phyloP scores from a whole-genome alignment of 305 asterid species.

The Petunia hybrid region DNA sequence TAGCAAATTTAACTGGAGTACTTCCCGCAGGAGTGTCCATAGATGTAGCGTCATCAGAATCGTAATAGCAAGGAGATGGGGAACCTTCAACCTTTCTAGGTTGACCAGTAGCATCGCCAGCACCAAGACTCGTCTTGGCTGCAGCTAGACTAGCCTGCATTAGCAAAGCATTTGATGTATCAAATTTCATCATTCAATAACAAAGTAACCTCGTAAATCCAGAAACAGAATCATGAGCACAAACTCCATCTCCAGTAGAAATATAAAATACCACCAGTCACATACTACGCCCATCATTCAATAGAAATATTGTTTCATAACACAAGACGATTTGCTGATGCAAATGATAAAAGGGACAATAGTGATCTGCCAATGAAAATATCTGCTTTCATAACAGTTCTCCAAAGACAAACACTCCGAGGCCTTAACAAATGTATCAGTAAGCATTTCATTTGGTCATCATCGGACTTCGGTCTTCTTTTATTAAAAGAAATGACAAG shows the following conservation, averaged over 20 bases:
- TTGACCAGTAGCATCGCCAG: conserved; percentile 49
- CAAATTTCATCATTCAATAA: conserved; percentile 5
- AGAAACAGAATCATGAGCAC: background rate
- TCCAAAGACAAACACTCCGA: background rate
- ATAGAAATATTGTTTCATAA: background rate
- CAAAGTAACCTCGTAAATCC: background rate
- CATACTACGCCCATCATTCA: background rate
- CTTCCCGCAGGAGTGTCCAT: conserved; percentile 72
- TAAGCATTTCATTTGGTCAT: background rate
- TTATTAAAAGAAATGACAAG: background rate
- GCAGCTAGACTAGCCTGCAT: conserved; percentile 81
- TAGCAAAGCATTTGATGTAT: conserved; percentile 12
- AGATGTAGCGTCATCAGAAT: conserved; percentile 68
- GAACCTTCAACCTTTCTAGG: conserved; percentile 55
- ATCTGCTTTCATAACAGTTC: background rate
- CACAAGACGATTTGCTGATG: background rate
- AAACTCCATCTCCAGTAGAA: conserved; percentile 8
- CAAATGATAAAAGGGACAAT: background rate
- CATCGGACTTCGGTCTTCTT: background rate
- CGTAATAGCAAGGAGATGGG: conserved; percentile 67
- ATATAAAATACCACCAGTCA: background rate
- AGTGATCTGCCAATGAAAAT: background rate
- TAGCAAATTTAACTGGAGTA: conserved; percentile 57
- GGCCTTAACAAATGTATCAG: background rate
- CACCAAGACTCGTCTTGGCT: conserved; percentile 68